phyloP scores from a whole-genome alignment of 1,139 yeast species.

The Saccharomyces hybrid region DNA sequence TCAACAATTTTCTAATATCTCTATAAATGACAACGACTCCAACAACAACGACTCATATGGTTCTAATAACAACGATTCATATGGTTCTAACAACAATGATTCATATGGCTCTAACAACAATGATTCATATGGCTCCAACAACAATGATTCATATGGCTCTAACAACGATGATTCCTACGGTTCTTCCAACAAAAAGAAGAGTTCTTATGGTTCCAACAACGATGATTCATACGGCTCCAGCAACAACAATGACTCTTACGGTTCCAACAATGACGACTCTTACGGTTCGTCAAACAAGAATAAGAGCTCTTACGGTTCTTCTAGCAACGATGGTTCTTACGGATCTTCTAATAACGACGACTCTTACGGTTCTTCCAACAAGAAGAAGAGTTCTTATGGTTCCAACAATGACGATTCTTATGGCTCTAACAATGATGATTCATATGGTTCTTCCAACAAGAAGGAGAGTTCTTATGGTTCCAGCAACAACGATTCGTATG shows the following conservation, averaged over 20 bases:
- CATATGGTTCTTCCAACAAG: constrained; percentile 13
- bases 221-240: constrained; percentile 18
- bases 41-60: constrained; percentile 6
- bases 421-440: too few species aligned
- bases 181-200: constrained; percentile 7
- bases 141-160: constrained; percentile 10
- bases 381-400: constrained; percentile 6
- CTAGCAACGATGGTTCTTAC: constrained; percentile 18
- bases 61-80: constrained; percentile 15
- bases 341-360: constrained; percentile 17
- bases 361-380: constrained; percentile 19
- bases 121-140: constrained; percentile 7
- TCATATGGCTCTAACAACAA: constrained; percentile 16
- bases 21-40: constrained; percentile 17
- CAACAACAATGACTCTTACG: constrained; percentile 11
- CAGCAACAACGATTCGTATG: constrained; percentile 10
- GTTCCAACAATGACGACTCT: constrained; percentile 11
- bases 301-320: constrained; percentile 17
- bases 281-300: too few species aligned
- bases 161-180: constrained; percentile 16
- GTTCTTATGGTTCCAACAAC: constrained; percentile 24
- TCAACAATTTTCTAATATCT: constrained; percentile 22
- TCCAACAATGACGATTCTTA: too few species aligned
- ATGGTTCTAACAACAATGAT: constrained; percentile 16
- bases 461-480: constrained; percentile 9